Percentiles rank a stretch among this genome's conserved stretches.
phyloP scores from a whole-genome alignment of 2,329 filamentous ascomycete genomes.

The Sclerotinia trifoliorum region DNA sequence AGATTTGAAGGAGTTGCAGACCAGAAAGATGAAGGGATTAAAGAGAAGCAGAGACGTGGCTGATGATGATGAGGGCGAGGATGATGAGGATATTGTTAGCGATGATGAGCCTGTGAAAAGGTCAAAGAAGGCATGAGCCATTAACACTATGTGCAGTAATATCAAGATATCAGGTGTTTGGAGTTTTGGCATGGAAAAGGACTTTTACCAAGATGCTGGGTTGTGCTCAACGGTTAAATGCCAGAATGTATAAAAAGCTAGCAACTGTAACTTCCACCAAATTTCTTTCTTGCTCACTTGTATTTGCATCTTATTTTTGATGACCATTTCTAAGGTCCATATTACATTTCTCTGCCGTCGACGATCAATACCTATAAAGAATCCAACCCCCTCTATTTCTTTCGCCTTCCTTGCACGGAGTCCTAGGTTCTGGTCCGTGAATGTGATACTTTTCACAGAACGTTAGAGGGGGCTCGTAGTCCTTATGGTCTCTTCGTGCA shows the following conservation, averaged over 20 bases:
- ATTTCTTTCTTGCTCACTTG: neutral
- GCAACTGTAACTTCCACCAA: slow-evolving; percentile 10
- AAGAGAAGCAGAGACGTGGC: slow-evolving; percentile 74
- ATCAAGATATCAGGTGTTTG: slow-evolving; percentile 30
- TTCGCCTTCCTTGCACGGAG: neutral
- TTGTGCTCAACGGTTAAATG: slow-evolving; percentile 10
- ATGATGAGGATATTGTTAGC: slow-evolving; percentile 47
- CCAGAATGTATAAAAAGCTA: neutral
- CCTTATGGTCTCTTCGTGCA: neutral
- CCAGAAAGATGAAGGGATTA: slow-evolving; percentile 98
- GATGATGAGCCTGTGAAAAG: slow-evolving; percentile 39
- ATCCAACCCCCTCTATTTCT: neutral
- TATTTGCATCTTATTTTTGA: neutral
- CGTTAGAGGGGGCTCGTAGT: neutral
- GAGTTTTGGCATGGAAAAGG: slow-evolving; percentile 25
- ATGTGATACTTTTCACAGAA: neutral
- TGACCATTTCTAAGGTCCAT: neutral
- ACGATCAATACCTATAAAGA: neutral
- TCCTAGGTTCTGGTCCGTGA: neutral
- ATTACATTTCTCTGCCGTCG: too few species aligned
- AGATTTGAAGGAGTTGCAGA: slow-evolving; percentile 83
- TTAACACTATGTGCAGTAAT: slow-evolving; percentile 25
- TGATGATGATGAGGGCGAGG: slow-evolving; percentile 52
- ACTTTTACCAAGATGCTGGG: neutral
- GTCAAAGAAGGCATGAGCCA: slow-evolving; percentile 32